A percentile compares a stretch with the other conserved stretches of the same genome.
These are phyloP conservation scores for Microbotryomycetes sp. DNA, from an alignment of 1,284 basidiomycete species.

Conservation along the genomic window DNA sequence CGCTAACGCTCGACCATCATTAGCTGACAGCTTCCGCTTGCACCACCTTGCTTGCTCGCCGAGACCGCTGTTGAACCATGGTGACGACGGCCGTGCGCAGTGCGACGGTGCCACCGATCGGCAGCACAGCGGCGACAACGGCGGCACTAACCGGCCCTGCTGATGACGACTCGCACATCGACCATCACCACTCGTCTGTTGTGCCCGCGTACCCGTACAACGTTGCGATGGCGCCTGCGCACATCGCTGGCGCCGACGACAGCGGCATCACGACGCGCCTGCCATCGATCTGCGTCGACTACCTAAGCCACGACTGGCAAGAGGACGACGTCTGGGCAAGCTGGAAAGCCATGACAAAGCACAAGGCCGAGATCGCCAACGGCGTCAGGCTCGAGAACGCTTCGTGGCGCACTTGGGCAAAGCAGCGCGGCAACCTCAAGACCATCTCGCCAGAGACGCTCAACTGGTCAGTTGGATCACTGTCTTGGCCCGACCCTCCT, in stretches of 20 bases:
- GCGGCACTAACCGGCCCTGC: background rate
- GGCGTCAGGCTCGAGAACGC: slow-evolving; percentile 94
- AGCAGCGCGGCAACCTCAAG: slow-evolving; percentile 92
- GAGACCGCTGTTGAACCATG: too few relatives aligned
- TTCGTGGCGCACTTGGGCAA: slow-evolving; percentile 98
- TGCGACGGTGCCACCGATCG: background rate
- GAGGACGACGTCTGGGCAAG: slow-evolving; percentile 98
- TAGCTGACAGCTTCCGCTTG: too few relatives aligned
- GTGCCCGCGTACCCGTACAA: slow-evolving; percentile 40
- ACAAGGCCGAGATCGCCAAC: slow-evolving; percentile 97
- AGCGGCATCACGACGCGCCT: slow-evolving; percentile 48
- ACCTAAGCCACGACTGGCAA: slow-evolving; percentile 84
- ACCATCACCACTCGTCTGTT: slow-evolving; percentile 20
- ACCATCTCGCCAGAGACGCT: slow-evolving; percentile 94
- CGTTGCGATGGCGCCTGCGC: slow-evolving; percentile 34
- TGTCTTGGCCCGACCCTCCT: background rate
- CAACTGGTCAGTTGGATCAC: slow-evolving; percentile 72
- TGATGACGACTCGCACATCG: background rate
- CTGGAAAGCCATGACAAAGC: slow-evolving; percentile 96
- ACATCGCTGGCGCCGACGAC: slow-evolving; percentile 42
- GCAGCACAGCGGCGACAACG: background rate
- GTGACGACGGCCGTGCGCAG: background rate
- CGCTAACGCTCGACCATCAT: too few relatives aligned
- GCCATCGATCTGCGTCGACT: slow-evolving; percentile 57
- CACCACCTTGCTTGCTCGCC: too few relatives aligned